Evolutionary conservation across 1,284 basidiomycete genomes (phyloP).

Genomic region (Ceratobasidium sp.): DNA sequence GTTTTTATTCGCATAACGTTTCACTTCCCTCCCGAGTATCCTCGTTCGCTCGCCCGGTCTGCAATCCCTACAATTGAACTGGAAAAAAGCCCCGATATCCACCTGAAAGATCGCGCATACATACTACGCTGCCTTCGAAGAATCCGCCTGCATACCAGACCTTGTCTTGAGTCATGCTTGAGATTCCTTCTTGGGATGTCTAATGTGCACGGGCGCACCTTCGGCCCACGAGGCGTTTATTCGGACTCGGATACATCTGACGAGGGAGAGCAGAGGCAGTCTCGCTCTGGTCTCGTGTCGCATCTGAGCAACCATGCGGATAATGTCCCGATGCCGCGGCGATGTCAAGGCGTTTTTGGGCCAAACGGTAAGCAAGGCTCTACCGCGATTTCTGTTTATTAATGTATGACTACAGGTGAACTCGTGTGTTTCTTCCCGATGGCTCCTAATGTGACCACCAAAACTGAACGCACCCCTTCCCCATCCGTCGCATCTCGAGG

Average conservation of each 20-base stretch:
- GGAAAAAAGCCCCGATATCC: conserved; percentile 84
- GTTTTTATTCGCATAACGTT: conserved; percentile 91
- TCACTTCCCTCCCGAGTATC: conserved; percentile 88
- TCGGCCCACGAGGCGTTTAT: conserved; percentile 53
- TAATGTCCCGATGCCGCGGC: conserved; percentile 82
- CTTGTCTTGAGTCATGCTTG: conserved; percentile 85
- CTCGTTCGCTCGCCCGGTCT: conserved; percentile 63
- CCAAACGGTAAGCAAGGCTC: conserved; percentile 73
- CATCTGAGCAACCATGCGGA: conserved; percentile 67
- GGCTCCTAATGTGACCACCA: conserved; percentile 8
- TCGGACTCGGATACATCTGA: conserved; percentile 56
- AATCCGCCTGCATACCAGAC: conserved; percentile 75
- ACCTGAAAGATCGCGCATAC: conserved; percentile 77
- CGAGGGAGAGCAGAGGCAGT: conserved; percentile 34
- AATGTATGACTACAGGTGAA: conserved; percentile 67
- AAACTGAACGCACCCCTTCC: conserved; percentile 41
- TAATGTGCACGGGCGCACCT: conserved; percentile 53
- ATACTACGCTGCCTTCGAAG: conserved; percentile 80
- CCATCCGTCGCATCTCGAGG: conserved; percentile 47
- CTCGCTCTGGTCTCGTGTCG: conserved; percentile 51
- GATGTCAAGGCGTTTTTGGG: conserved; percentile 86
- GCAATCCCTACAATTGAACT: conserved; percentile 84
- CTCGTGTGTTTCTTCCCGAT: conserved; percentile 81
- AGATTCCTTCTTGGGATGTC: conserved; percentile 79
- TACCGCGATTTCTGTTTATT: not conserved